Base-by-base conservation (phyloP, 2,329 filamentous ascomycete genomes). In the Venturia asperata region DNA sequence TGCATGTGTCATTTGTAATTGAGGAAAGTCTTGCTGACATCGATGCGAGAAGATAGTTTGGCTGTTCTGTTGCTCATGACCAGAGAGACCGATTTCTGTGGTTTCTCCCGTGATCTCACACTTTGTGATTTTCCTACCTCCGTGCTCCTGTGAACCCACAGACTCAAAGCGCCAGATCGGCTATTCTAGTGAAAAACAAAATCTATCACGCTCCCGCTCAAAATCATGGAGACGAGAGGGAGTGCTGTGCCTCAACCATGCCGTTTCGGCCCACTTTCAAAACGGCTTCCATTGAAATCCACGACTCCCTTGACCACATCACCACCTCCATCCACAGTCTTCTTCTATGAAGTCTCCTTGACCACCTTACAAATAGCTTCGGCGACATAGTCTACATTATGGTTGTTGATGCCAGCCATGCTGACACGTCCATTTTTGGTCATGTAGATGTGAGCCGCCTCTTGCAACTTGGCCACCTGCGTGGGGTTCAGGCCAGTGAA, bases 351-450 rank as follows among this genome's bases (percentile, higher is more conserved):
- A 9, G 64, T 77, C 74, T 83, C 83, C 69, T 84, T 79, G 34
- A 97, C 91, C 41, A 93, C 90, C 76, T 88, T 89, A 75, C 97
- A 89, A 15, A 97, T 85, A 0, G 93, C 91, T 77, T 89, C 87
- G 61, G 92, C 94, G 72, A 97, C 90, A 79, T 97, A 96, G 65
- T 96, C 91, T 66, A 97, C 83, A 75, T 97, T 99, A 72, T 87
- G 80, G 34, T 90, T 89, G 77, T 97, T 97, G 70, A 97, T 80
- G n/a, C 94, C 94, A 5, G 94, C 94, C 93, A 99, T 97, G 74
- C 90, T 95, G 78, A 97, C 96, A 61, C 94, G 89, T 27, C 94
- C 94, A 74, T 99, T 99, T 85, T 97, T 97, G 70, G 93, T 97
- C 80, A 93, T 92, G 79, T 94, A 94, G 64, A 94, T 82, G 76